Evolutionary conservation across 1,139 yeast species (phyloP).

Genomic region (Yamadazyma epiphylla): DNA sequence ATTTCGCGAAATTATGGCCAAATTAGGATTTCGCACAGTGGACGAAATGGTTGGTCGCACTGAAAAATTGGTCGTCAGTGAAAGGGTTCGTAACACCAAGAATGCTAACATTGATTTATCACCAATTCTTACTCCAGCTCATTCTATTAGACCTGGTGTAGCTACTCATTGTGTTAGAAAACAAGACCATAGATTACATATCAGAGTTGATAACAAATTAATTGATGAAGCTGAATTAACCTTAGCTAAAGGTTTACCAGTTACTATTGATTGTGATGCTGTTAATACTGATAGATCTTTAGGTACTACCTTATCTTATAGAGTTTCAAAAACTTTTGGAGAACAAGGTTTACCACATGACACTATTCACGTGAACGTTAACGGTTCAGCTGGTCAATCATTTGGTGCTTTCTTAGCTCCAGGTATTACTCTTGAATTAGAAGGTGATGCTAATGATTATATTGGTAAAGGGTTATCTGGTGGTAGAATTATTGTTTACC

Average conservation of each 20-base stretch:
- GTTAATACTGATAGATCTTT: slow-evolving; percentile 95
- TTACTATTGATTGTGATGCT: slow-evolving; percentile 86
- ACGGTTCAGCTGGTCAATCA: slow-evolving; percentile 97
- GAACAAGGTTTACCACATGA: slow-evolving; percentile 93
- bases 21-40: slow-evolving; percentile 89
- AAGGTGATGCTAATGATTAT: slow-evolving; percentile 97
- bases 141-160: slow-evolving; percentile 95
- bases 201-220: slow-evolving; percentile 90
- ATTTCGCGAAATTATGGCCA: slow-evolving; percentile 88
- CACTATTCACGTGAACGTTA: slow-evolving; percentile 86
- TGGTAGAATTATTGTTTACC: slow-evolving; percentile 88
- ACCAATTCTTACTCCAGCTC: slow-evolving; percentile 95
- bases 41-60: slow-evolving; percentile 98
- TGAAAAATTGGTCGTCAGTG: slow-evolving; percentile 82
- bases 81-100: slow-evolving; percentile 82
- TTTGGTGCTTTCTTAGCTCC: slow-evolving; percentile 97
- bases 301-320: slow-evolving; percentile 91
- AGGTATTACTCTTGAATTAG: slow-evolving; percentile 91
- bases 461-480: slow-evolving; percentile 98
- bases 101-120: slow-evolving; percentile 87
- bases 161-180: slow-evolving; percentile 90
- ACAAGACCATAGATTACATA: slow-evolving; percentile 91
- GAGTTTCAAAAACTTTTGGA: slow-evolving; percentile 91
- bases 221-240: slow-evolving; percentile 95
- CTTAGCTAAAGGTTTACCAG: slow-evolving; percentile 90